Base-by-base conservation (phyloP, 768 basidiomycete species). In the Trametes meyenii region DNA sequence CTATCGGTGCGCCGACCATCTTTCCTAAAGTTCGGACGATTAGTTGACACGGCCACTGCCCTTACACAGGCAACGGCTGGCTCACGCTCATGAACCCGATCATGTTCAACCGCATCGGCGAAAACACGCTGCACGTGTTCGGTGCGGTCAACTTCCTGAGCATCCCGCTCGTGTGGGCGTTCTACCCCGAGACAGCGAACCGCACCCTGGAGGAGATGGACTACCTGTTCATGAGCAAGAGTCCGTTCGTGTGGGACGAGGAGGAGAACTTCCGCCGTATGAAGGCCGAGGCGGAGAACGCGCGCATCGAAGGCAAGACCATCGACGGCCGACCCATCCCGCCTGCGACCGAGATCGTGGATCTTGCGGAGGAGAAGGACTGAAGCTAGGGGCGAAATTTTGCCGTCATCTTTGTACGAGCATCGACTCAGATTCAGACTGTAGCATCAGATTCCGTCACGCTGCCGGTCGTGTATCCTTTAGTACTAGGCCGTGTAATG, bases 161-260 rank as follows among this genome's bases (percentile, higher is more conserved):
- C 12, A 78, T 79, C 50, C 79, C 79, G 54, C 71, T 80, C 66
- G 74, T 80, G 2, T 80, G 75, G 75, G 79, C 79, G 36, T 66
- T 79, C 51, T 80, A 80, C 69, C 78, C 79, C 23, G 79, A 80
- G 73, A 78, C 73, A 12, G 77, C 79, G 23, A 79, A 79, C 61
- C 70, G 78, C 29, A 79, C 79, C 10, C 70, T 79, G 4, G 79
- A 80, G 65, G 79, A 80, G 68, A 78, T 80, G 73, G 77, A 79
- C 63, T 69, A 78, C 23, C 69, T 80, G 50, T 80, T 79, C 62
- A 76, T 77, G 51, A 77, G 77, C 66, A 72, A 76, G 50, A 79
- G 78, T 62, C 78, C 77, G 17, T 78, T 73, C 61, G 77, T 77
- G n/a, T 80, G 78, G 78, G 74, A 79, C 54, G 76, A 77, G 64